These are phyloP conservation scores for Coniferiporia weirii DNA, from an alignment of 1,284 basidiomycete species.

Conservation along the genomic window DNA sequence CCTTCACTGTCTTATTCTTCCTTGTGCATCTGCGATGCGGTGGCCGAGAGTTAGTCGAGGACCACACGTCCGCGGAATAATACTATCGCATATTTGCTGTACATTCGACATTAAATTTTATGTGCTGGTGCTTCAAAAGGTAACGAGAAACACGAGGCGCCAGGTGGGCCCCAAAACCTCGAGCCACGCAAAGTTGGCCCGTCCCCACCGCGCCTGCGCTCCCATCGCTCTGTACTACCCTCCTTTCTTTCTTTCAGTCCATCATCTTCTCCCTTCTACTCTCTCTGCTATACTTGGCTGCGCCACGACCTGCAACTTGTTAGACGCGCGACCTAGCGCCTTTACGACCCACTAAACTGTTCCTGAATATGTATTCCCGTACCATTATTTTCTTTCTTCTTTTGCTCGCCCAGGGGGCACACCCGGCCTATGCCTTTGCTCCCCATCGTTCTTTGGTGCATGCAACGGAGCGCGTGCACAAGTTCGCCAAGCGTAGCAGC, in stretches of 20 bases:
- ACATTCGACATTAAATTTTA: constrained; percentile 2
- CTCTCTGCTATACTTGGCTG: constrained; percentile 2
- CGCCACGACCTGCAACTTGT: neutral
- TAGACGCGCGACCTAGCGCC: neutral
- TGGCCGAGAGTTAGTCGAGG: neutral
- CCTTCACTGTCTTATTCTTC: neutral
- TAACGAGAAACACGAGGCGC: neutral
- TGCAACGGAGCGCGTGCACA: constrained; percentile 31
- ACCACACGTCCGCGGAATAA: neutral
- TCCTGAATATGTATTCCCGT: constrained; percentile 9
- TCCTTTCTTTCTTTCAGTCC: neutral
- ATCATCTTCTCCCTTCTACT: neutral
- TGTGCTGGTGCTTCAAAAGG: neutral
- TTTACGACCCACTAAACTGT: neutral
- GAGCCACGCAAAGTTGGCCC: no score
- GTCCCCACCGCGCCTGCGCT: neutral
- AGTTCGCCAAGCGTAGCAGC: constrained; percentile 43
- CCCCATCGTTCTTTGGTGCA: constrained; percentile 11
- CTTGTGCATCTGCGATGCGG: neutral
- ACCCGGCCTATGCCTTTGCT: constrained; percentile 8
- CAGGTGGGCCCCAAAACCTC: no score
- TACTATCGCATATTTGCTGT: constrained; percentile 9
- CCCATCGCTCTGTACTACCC: neutral
- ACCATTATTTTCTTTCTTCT: constrained; percentile 9
- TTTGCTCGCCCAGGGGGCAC: constrained; percentile 7